Evolutionary conservation across 441 rosid genomes (phyloP).

Genomic region (Theobroma grandiflorum): DNA sequence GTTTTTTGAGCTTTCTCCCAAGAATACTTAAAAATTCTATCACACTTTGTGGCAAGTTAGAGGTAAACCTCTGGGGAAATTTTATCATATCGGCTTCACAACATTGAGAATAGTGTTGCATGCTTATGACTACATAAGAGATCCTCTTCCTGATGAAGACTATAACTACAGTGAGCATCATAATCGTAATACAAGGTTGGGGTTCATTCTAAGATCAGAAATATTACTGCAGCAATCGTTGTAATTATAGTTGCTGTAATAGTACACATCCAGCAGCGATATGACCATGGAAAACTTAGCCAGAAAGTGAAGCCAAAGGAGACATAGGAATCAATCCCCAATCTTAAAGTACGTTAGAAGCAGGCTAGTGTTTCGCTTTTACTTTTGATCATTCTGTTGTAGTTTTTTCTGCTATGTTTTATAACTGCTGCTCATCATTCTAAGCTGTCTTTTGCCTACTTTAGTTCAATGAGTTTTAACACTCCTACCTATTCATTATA

Average conservation of each 20-base stretch:
- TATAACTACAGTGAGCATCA: not conserved
- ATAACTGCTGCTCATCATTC: not conserved
- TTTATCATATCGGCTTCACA: not conserved
- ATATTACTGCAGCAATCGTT: not conserved
- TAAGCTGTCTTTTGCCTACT: not conserved
- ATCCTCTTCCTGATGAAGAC: slow-evolving; percentile 1
- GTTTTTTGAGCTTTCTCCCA: too few relatives aligned
- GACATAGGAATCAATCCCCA: not conserved
- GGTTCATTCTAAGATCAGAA: not conserved
- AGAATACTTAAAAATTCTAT: too few relatives aligned
- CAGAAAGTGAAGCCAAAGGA: not conserved
- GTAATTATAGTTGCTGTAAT: not conserved
- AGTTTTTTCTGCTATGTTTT: not conserved
- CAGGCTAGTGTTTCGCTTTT: not conserved
- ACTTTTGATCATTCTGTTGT: not conserved
- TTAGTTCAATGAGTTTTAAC: not conserved
- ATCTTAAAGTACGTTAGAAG: not conserved
- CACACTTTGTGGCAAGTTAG: not conserved
- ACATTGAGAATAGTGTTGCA: not conserved
- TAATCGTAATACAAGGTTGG: not conserved
- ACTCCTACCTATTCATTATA: too few relatives aligned
- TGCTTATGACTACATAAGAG: not conserved
- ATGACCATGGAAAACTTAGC: not conserved
- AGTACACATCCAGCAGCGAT: not conserved
- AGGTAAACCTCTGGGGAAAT: not conserved